Percentiles rank a stretch among this genome's conserved stretches.
These are phyloP conservation scores for Fusarium newnesense DNA, from an alignment of 2,329 filamentous ascomycete genomes.

Conservation along the genomic window DNA sequence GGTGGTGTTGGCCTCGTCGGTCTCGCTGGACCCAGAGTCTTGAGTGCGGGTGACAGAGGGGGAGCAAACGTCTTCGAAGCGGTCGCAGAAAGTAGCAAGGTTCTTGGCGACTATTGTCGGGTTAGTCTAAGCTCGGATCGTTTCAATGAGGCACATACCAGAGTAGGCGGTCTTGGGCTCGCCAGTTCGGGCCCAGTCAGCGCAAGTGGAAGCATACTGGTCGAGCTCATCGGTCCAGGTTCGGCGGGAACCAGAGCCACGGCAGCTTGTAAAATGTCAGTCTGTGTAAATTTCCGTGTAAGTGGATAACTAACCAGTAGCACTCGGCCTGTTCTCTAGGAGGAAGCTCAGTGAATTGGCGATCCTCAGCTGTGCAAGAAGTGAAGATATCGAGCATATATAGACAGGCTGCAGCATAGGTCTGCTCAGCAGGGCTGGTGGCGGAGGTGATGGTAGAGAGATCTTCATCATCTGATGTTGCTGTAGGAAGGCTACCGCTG, in stretches of 20 bases:
- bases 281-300: background rate
- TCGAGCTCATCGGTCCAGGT: slow-evolving; percentile 48
- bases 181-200: slow-evolving; percentile 44
- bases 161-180: slow-evolving; percentile 41
- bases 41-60: slow-evolving; percentile 6
- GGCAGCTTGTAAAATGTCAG: slow-evolving; percentile 41
- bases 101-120: slow-evolving; percentile 41
- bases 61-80: slow-evolving; percentile 45
- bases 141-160: slow-evolving; percentile 34
- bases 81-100: slow-evolving; percentile 46
- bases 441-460: slow-evolving; percentile 18
- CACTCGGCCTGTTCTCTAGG: slow-evolving; percentile 45
- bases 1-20: slow-evolving; percentile 14
- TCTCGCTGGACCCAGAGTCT: slow-evolving; percentile 11
- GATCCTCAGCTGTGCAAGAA: slow-evolving; percentile 41
- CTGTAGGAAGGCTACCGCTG: slow-evolving; percentile 3
- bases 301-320: slow-evolving; percentile 45
- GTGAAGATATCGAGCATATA: slow-evolving; percentile 44
- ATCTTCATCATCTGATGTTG: slow-evolving; percentile 2
- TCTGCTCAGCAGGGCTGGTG: slow-evolving; percentile 25
- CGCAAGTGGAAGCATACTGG: slow-evolving; percentile 45
- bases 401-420: slow-evolving; percentile 39
- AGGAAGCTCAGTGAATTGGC: slow-evolving; percentile 41
- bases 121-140: slow-evolving; percentile 17
- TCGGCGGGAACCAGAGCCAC: slow-evolving; percentile 21